These are phyloP conservation scores for Backusella circina DNA, from an alignment of 192 early-diverging fungal species.

Conservation along the genomic window DNA sequence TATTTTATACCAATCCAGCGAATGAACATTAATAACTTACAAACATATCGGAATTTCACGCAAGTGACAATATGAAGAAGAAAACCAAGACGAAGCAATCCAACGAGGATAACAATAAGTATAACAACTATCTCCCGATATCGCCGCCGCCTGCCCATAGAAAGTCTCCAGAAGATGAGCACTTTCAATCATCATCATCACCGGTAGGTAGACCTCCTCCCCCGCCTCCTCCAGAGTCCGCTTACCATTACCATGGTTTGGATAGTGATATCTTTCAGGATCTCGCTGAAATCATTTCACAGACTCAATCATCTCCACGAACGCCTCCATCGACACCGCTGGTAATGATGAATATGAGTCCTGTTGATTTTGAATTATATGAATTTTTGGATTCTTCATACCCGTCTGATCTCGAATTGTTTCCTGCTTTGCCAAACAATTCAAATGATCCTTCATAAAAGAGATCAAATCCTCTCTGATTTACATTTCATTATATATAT, in stretches of 20 bases:
- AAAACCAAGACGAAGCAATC: background rate
- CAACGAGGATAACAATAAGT: background rate
- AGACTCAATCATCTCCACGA: background rate
- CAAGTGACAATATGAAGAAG: background rate
- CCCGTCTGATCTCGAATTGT: background rate
- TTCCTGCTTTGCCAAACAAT: background rate
- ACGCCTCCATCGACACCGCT: background rate
- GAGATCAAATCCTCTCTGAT: background rate
- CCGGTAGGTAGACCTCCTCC: background rate
- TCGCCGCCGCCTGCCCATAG: background rate
- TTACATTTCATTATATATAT: background rate
- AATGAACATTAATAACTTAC: background rate
- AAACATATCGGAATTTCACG: background rate
- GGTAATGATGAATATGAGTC: background rate
- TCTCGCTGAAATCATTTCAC: background rate
- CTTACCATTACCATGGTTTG: background rate
- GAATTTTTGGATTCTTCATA: background rate
- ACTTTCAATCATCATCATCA: background rate
- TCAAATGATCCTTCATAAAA: background rate
- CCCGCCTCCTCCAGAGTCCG: background rate
- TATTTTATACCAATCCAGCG: conserved; percentile 1
- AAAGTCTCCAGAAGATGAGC: background rate
- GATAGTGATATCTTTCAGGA: background rate
- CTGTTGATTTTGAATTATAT: background rate
- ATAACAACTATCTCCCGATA: background rate